Evolutionary conservation across 768 basidiomycete species (phyloP).

Genomic region (Clavaria fumosa): DNA sequence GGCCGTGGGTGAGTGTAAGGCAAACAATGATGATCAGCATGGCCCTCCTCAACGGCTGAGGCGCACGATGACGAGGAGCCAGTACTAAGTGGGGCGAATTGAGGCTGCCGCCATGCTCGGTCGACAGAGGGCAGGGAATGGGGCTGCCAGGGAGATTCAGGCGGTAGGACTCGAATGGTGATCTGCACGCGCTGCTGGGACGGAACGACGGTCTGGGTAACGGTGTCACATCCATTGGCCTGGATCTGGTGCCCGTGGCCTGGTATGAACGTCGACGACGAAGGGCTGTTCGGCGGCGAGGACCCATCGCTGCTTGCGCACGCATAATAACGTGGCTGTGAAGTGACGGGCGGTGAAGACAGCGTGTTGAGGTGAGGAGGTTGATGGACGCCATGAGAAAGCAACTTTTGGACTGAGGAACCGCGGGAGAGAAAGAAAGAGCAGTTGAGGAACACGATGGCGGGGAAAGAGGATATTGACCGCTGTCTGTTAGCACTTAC

Average conservation of each 20-base stretch:
- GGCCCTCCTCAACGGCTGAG: too few relatives aligned
- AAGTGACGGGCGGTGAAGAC: conserved; percentile 6
- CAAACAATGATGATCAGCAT: too few relatives aligned
- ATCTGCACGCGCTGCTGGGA: conserved; percentile 17
- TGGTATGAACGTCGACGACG: too few relatives aligned
- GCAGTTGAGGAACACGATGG: background rate
- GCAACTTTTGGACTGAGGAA: conserved; percentile 29
- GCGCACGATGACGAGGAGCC: conserved; percentile 16
- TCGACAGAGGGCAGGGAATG: background rate
- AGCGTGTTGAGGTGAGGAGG: conserved; percentile 5
- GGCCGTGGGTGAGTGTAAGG: conserved; percentile 35
- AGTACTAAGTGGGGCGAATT: conserved; percentile 6
- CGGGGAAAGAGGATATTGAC: background rate
- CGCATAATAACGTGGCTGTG: too few relatives aligned
- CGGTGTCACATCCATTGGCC: too few relatives aligned
- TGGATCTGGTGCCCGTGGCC: too few relatives aligned
- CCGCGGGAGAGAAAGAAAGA: conserved; percentile 5
- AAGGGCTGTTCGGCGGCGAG: too few relatives aligned
- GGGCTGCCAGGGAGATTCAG: conserved; percentile 19
- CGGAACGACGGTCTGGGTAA: conserved; percentile 6
- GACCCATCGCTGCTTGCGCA: too few relatives aligned
- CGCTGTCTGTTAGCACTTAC: conserved; percentile 33
- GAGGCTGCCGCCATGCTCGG: conserved; percentile 6
- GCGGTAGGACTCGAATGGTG: conserved; percentile 23
- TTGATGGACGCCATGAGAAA: conserved; percentile 17